Base-by-base conservation (phyloP, 805 yeast species). In the Metschnikowia cubensis region DNA sequence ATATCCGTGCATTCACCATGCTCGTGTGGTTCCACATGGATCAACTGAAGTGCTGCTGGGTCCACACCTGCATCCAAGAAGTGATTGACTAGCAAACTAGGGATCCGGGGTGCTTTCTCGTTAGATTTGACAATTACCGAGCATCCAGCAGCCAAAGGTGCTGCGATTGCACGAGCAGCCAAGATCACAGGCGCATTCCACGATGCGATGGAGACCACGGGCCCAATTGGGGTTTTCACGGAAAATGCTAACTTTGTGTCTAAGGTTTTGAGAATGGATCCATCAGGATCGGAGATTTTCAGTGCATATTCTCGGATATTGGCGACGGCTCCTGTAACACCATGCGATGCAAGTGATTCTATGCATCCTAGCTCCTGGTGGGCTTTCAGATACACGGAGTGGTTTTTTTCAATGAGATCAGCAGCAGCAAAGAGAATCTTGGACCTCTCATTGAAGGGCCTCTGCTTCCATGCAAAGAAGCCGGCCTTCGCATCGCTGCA, bases 171-270 rank as follows among this genome's bases (percentile, higher is more conserved):
- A 49, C 80, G 62, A 14, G 67, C 64, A 13, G 70, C 60, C 33
- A 76, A 59, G 14, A 74, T 63, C 0, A 69, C 70, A 1, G 81
- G 79, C 1, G 78, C 80, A 59, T 76, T 76, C 81, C 80, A 76
- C 0, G 81, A 74, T 2, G 79, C 65, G 1, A 76, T 70, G 15
- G 78, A 66, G 34, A 76, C 56, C 1, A 76, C 75, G 0, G 79
- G 75, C 1, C 81, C 81, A 14, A 74, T 48, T 1, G 81, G 80
- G 38, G 67, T 65, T 38, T 61, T 65, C 14, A 67, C 38, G 2
- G 67, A 64, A 47, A 73, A 35, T 1, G 71, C 65, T 36, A 67
- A 53, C 15, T 58, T 64, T 4, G 54, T 21, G 11, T 47, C 21
- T 21, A 15, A 35, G 3, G 62, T 36, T 31, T 55, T 50, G 14